These are phyloP conservation scores for Daedalea quercina DNA, from an alignment of 768 basidiomycete genomes.

Conservation along the genomic window DNA sequence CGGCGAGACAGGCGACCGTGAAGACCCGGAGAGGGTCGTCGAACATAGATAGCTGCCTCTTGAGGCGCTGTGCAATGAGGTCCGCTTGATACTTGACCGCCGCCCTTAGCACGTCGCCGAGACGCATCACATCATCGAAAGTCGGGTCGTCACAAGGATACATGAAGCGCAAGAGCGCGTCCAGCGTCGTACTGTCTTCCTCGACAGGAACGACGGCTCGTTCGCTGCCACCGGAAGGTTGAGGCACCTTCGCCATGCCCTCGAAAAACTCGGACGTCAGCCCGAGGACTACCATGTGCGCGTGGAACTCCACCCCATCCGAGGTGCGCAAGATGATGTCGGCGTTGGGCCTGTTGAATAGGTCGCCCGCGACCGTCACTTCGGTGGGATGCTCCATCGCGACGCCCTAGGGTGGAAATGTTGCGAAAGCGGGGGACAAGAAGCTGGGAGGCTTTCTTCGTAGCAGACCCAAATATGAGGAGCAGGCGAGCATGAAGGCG, in stretches of 20 bases:
- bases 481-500: no score
- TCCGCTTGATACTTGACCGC: conserved; percentile 4
- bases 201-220: not conserved
- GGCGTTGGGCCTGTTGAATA: conserved; percentile 40
- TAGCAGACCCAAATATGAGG: no score
- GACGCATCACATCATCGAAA: not conserved
- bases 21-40: conserved; percentile 1
- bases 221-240: conserved; percentile 18
- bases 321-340: conserved; percentile 45
- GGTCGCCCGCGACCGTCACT: conserved; percentile 12
- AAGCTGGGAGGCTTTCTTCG: no score
- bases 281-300: conserved; percentile 48
- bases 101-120: not conserved
- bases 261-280: conserved; percentile 54
- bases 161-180: not conserved
- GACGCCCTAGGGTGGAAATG: no score
- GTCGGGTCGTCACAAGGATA: not conserved
- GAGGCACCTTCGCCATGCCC: conserved; percentile 48
- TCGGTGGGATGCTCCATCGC: not conserved
- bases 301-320: conserved; percentile 44
- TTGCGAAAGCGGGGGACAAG: no score
- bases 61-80: not conserved
- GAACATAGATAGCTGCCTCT: not conserved
- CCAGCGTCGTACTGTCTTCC: conserved; percentile 3
- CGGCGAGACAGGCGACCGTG: not conserved